Evolutionary conservation across 2,329 filamentous ascomycete species (phyloP).

Genomic region (Lachnellula subtilissima): DNA sequence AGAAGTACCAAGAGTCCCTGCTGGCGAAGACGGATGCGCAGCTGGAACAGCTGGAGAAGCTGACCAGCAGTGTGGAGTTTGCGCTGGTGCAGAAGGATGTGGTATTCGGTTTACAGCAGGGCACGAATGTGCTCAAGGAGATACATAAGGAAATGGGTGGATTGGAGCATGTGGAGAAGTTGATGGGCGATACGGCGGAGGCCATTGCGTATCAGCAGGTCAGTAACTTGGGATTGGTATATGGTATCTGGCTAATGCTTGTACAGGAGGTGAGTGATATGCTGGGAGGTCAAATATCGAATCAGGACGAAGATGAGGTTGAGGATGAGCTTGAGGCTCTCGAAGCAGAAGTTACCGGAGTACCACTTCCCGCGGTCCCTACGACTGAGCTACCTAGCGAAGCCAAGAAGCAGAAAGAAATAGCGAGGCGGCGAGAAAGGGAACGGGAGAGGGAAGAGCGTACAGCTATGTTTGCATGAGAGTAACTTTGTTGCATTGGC

Average conservation of each 20-base stretch:
- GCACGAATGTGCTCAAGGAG: constrained; percentile 80
- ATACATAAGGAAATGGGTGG: constrained; percentile 97
- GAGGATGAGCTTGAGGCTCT: constrained; percentile 89
- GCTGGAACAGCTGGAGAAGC: constrained; percentile 85
- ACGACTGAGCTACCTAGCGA: constrained; percentile 16
- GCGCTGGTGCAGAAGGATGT: constrained; percentile 96
- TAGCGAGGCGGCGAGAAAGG: constrained; percentile 20
- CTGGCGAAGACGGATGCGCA: constrained; percentile 86
- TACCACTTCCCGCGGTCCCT: constrained; percentile 29
- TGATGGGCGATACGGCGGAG: constrained; percentile 89
- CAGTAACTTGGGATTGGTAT: constrained; percentile 23
- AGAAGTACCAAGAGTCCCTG: constrained; percentile 94
- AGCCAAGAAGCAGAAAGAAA: constrained; percentile 25
- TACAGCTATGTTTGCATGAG: constrained; percentile 29
- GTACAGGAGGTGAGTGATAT: constrained; percentile 84
- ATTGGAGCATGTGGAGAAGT: constrained; percentile 86
- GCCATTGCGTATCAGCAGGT: constrained; percentile 88
- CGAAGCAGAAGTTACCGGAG: constrained; percentile 55
- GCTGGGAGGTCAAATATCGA: constrained; percentile 81
- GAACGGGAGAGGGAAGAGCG: constrained; percentile 19
- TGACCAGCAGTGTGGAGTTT: constrained; percentile 89
- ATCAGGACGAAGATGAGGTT: constrained; percentile 95
- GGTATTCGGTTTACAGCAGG: constrained; percentile 85
- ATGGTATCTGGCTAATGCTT: constrained; percentile 4
- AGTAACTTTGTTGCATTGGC: constrained; percentile 17